phyloP scores from a whole-genome alignment of 139 green algal species.

The Chlamydomonas schloesseri region DNA sequence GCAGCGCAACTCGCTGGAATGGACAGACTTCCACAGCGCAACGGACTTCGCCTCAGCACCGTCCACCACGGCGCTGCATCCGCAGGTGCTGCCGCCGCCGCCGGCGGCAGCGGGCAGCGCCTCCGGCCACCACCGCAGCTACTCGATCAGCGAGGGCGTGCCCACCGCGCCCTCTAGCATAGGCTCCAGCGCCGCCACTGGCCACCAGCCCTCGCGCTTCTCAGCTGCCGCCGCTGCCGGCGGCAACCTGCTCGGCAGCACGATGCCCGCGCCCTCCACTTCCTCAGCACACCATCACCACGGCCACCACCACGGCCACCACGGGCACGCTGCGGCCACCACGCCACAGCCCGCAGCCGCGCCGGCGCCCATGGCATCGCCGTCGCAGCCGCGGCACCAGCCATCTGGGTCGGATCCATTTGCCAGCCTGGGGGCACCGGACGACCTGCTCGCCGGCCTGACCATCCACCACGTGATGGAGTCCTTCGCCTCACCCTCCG shows the following conservation, averaged over 20 bases:
- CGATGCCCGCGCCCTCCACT: not conserved
- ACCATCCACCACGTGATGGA: constrained; percentile 40
- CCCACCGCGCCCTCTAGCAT: not conserved
- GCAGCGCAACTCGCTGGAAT: constrained; percentile 29
- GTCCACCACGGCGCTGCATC: not conserved
- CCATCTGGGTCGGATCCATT: not conserved
- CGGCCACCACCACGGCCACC: not conserved
- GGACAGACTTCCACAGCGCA: constrained; percentile 48
- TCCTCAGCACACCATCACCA: not conserved
- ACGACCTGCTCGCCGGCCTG: constrained; percentile 35
- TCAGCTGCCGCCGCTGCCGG: not conserved
- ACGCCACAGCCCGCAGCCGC: not conserved
- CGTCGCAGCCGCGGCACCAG: not conserved
- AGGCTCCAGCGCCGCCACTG: not conserved
- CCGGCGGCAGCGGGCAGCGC: no score
- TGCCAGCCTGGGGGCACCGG: not conserved
- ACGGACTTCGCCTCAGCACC: not conserved
- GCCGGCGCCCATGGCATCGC: not conserved
- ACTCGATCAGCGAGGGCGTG: constrained; percentile 32
- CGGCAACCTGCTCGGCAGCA: not conserved
- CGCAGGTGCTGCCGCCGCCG: not conserved
- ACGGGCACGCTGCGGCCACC: not conserved
- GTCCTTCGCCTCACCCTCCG: not conserved
- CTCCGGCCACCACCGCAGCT: constrained; percentile 13
- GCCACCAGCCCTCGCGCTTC: not conserved